phyloP scores from a whole-genome alignment of 129 eudicot species.

The Mikania micrantha region DNA sequence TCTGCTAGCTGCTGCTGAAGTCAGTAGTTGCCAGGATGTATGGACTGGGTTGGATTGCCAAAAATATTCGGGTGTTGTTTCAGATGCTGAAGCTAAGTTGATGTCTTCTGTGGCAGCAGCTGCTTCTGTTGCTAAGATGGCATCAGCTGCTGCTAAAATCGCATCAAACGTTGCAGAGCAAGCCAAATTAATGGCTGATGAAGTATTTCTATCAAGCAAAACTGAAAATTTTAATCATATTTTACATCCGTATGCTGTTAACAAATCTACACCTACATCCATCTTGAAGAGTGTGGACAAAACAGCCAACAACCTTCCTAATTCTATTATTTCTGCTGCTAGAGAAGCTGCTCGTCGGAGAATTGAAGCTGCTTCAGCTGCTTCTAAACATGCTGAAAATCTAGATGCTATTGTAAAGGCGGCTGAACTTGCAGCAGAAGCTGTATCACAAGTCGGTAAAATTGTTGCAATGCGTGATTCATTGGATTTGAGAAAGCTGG shows the following conservation, averaged over 20 bases:
- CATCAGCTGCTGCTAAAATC: constrained; percentile 84
- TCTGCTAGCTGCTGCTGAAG: constrained; percentile 56
- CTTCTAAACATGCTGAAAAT: constrained; percentile 89
- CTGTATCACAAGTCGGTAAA: constrained; percentile 86
- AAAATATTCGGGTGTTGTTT: constrained; percentile 42
- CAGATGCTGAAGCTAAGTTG: constrained; percentile 58
- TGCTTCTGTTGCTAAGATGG: constrained; percentile 90
- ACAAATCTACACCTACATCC: constrained; percentile 34
- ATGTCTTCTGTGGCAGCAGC: constrained; percentile 79
- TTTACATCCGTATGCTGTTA: constrained; percentile 7
- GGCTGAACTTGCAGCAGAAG: constrained; percentile 90
- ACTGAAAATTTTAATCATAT: constrained; percentile 12
- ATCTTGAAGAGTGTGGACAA: constrained; percentile 37
- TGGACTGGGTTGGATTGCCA: constrained; percentile 61
- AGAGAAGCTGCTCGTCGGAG: constrained; percentile 81
- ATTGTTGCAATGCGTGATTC: constrained; percentile 68
- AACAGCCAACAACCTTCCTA: constrained; percentile 16
- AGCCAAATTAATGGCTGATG: constrained; percentile 84
- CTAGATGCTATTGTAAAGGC: constrained; percentile 81
- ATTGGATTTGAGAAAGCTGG: constrained; percentile 36
- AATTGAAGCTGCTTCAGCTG: constrained; percentile 88
- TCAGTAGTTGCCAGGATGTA: constrained; percentile 53
- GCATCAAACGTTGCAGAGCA: constrained; percentile 71
- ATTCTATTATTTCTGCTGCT: constrained; percentile 60
- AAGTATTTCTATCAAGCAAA: constrained; percentile 36